Conservation (phyloP, 108 stramenopile genomes). For the Skeletonema tropicum region DNA sequence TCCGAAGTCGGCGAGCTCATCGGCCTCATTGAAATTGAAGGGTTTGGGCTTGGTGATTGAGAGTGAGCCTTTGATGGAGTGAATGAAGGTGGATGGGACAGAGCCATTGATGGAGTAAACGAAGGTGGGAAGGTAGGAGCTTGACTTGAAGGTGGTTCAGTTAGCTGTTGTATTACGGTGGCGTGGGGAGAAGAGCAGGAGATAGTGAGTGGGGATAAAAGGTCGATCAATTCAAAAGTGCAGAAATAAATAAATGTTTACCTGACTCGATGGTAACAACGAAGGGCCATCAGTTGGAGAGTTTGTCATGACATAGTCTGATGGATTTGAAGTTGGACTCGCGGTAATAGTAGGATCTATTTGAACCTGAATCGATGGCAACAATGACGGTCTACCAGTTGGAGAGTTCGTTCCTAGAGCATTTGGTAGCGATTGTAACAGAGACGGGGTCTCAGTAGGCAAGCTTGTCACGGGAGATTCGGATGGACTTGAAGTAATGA, state of each 20-base stretch:
- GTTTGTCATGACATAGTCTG: background rate
- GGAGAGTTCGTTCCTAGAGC: background rate
- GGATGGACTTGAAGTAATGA: background rate
- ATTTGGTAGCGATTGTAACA: background rate
- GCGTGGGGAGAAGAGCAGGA: background rate
- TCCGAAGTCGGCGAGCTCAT: background rate
- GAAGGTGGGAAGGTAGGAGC: background rate
- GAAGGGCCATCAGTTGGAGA: background rate
- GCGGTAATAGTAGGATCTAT: background rate
- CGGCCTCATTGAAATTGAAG: background rate
- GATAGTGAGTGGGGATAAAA: too few relatives aligned
- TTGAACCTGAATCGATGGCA: background rate
- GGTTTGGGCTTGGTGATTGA: conserved; percentile 1
- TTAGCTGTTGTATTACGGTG: conserved; percentile 1
- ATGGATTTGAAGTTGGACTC: background rate
- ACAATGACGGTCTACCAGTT: background rate
- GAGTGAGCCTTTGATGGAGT: background rate
- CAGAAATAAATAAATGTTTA: background rate
- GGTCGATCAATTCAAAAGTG: background rate
- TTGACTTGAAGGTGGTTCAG: background rate
- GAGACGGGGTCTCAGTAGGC: background rate
- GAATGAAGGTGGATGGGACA: background rate
- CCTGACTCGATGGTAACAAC: background rate
- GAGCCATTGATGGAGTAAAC: background rate
- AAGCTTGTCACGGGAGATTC: background rate